phyloP scores from a whole-genome alignment of 2,329 filamentous ascomycete species.

The Fusarium praegraminearum region DNA sequence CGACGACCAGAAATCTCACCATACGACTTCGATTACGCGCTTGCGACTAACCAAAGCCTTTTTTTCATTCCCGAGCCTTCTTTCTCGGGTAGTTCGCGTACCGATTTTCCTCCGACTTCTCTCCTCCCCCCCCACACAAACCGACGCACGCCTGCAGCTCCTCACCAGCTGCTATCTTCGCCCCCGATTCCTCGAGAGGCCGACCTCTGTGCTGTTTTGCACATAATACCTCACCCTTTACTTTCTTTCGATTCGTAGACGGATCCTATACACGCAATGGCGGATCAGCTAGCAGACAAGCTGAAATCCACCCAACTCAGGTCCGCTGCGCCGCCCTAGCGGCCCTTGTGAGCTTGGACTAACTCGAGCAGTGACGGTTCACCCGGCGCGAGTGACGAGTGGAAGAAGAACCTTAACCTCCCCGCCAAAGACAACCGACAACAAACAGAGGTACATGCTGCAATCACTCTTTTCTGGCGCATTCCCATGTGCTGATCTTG shows the following conservation, averaged over 20 bases:
- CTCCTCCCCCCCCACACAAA: conserved; percentile 30
- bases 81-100: conserved; percentile 35
- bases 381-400: conserved; percentile 67
- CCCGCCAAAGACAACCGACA: conserved; percentile 80
- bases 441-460: conserved; percentile 77
- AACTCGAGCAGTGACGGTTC: conserved; percentile 61
- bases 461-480: conserved; percentile 10
- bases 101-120: conserved; percentile 33
- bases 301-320: conserved; percentile 58
- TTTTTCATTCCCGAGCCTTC: conserved; percentile 27
- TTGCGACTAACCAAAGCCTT: conserved; percentile 30
- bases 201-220: conserved; percentile 41
- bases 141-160: conserved; percentile 36
- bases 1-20: conserved; percentile 33
- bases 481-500: conserved; percentile 37
- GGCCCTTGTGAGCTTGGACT: conserved; percentile 49
- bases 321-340: conserved; percentile 50
- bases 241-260: conserved; percentile 44
- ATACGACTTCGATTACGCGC: conserved; percentile 34
- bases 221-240: conserved; percentile 36
- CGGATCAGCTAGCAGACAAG: conserved; percentile 61
- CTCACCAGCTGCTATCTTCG: conserved; percentile 35
- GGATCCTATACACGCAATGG: conserved; percentile 54
- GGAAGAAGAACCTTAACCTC: conserved; percentile 79
- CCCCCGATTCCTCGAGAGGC: conserved; percentile 31